A percentile compares a stretch with the other conserved stretches of the same genome.
These are phyloP conservation scores for Bidens hawaiensis DNA, from an alignment of 140 eudicot species.

Conservation along the genomic window DNA sequence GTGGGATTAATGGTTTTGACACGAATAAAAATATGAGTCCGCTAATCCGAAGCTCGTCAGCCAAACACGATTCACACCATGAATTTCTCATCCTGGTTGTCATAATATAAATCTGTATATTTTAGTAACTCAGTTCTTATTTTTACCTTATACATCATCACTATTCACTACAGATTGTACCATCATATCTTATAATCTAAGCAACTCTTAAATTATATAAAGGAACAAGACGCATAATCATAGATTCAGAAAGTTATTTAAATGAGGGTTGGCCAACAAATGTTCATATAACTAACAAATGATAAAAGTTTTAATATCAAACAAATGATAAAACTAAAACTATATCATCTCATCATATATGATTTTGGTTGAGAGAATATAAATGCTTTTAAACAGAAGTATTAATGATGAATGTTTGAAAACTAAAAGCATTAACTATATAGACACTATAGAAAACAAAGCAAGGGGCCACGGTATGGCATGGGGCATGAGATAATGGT, in stretches of 20 bases:
- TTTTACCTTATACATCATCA: no score
- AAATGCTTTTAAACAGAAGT: neutral
- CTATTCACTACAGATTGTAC: neutral
- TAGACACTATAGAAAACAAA: conserved; percentile 15
- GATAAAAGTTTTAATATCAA: neutral
- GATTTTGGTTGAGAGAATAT: neutral
- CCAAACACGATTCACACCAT: no score
- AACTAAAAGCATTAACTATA: conserved; percentile 1
- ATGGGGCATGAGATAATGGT: conserved; percentile 16
- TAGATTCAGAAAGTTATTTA: neutral
- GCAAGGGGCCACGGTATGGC: conserved; percentile 21
- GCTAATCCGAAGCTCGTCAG: no score
- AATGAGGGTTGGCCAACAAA: neutral
- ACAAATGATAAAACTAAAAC: no score
- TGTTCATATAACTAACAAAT: neutral
- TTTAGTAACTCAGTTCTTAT: no score
- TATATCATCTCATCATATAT: no score
- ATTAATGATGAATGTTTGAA: conserved; percentile 2
- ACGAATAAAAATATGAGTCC: no score
- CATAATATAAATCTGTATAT: no score
- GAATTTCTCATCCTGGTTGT: neutral
- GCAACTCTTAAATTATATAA: neutral
- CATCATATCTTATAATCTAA: neutral
- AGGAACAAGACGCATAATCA: neutral
- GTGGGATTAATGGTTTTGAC: no score